Percentiles rank a stretch among this genome's conserved stretches.
Evolutionary conservation across 2,329 filamentous ascomycete genomes (phyloP).

Genomic region (Penicillium crustosum): DNA sequence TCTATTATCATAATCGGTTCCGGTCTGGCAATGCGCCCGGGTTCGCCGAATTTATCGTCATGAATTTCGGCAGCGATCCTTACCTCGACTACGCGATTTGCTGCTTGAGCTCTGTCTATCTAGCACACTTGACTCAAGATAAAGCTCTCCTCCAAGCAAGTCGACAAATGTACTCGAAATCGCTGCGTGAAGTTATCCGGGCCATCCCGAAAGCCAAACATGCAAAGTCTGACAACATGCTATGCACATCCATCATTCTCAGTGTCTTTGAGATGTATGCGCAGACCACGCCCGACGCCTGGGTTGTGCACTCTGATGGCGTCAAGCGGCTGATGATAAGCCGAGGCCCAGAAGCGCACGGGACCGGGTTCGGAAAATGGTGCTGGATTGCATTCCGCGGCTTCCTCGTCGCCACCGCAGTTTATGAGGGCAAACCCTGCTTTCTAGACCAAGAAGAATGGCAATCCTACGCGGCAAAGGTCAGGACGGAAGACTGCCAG

Average conservation of each 20-base stretch:
- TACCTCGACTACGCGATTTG: constrained; percentile 30
- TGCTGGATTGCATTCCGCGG: constrained; percentile 41
- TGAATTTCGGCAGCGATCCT: constrained; percentile 24
- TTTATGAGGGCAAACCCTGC: constrained; percentile 35
- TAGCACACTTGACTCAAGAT: constrained; percentile 28
- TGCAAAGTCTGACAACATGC: constrained; percentile 34
- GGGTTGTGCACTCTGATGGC: constrained; percentile 40
- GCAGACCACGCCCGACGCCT: constrained; percentile 37
- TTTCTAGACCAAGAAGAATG: constrained; percentile 39
- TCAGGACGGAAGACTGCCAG: constrained; percentile 27
- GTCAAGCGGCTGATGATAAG: constrained; percentile 37
- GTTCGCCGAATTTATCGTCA: constrained; percentile 26
- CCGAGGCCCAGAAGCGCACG: constrained; percentile 33
- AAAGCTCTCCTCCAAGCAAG: constrained; percentile 23
- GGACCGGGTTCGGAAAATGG: constrained; percentile 33
- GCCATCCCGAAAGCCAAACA: constrained; percentile 28
- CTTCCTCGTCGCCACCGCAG: constrained; percentile 38
- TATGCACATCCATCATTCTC: constrained; percentile 40
- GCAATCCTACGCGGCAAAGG: constrained; percentile 27
- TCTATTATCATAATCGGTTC: constrained; percentile 31
- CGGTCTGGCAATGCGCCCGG: constrained; percentile 23
- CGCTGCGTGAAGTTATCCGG: constrained; percentile 32
- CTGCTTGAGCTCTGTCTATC: constrained; percentile 30
- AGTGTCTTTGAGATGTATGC: constrained; percentile 44
- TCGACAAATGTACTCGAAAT: constrained; percentile 34